A percentile compares a stretch with the other conserved stretches of the same genome.
phyloP scores from a whole-genome alignment of 2,329 filamentous ascomycete species.

The Fusarium pilosicola region DNA sequence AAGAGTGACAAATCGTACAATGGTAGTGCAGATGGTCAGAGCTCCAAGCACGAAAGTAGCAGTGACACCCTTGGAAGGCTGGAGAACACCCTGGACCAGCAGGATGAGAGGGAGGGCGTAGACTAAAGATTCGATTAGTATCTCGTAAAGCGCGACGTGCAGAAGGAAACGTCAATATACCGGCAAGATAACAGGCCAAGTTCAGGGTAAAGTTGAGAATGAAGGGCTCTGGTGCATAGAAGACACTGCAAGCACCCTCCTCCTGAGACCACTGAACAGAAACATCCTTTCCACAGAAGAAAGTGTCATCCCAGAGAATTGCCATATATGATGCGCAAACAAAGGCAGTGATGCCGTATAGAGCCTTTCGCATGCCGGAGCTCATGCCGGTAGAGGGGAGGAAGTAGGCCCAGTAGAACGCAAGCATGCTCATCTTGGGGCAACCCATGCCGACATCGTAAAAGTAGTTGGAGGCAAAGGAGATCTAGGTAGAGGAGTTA shows the following conservation, averaged over 20 bases:
- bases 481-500: slow-evolving; percentile 38
- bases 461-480: slow-evolving; percentile 51
- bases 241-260: slow-evolving; percentile 50
- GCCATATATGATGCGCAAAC: slow-evolving; percentile 45
- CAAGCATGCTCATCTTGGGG: slow-evolving; percentile 50
- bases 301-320: slow-evolving; percentile 49
- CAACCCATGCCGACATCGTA: slow-evolving; percentile 52
- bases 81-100: slow-evolving; percentile 39
- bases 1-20: slow-evolving; percentile 29
- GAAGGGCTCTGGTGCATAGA: slow-evolving; percentile 48
- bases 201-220: slow-evolving; percentile 50
- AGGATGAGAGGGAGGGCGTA: slow-evolving; percentile 47
- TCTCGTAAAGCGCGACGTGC: rapidly evolving
- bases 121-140: slow-evolving; percentile 30
- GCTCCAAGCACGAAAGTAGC: slow-evolving; percentile 32
- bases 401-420: slow-evolving; percentile 51
- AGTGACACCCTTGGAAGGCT: slow-evolving; percentile 25
- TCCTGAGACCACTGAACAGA: slow-evolving; percentile 50
- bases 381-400: slow-evolving; percentile 35
- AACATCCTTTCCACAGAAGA: slow-evolving; percentile 49
- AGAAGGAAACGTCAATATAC: slow-evolving; percentile 16
- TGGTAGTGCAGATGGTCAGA: slow-evolving; percentile 31
- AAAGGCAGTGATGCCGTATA: slow-evolving; percentile 48
- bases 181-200: slow-evolving; percentile 47
- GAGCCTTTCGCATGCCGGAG: slow-evolving; percentile 41